Percentiles rank a stretch among this genome's conserved stretches.
Evolutionary conservation across 2,329 filamentous ascomycete genomes (phyloP).

Genomic region (Colletotrichum plurivorum): DNA sequence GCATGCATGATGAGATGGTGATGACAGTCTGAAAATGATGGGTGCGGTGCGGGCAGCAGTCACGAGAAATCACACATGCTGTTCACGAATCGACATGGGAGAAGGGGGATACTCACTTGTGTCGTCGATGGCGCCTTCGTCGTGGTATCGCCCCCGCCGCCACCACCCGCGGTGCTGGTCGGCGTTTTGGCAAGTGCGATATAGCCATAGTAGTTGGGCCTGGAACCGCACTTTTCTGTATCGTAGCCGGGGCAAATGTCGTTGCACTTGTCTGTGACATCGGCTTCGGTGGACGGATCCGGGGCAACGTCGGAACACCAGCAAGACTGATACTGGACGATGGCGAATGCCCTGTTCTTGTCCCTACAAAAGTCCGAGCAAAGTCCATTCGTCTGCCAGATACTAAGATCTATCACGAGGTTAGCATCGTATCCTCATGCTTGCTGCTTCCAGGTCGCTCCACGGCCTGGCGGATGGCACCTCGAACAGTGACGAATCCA

Average conservation of each 20-base stretch:
- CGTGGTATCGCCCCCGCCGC: constrained; percentile 38
- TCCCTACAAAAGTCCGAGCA: constrained; percentile 73
- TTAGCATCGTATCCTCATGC: background rate
- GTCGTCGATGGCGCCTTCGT: constrained; percentile 43
- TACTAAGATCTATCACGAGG: constrained; percentile 61
- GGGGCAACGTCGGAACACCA: constrained; percentile 84
- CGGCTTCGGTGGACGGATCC: constrained; percentile 51
- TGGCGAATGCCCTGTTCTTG: constrained; percentile 73
- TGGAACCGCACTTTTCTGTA: constrained; percentile 74
- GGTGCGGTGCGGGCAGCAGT: constrained; percentile 27
- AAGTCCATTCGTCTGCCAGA: constrained; percentile 78
- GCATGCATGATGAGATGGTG: constrained; percentile 22
- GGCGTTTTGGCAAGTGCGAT: constrained; percentile 67
- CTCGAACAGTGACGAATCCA: background rate
- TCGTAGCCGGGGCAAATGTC: constrained; percentile 76
- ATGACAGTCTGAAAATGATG: constrained; percentile 3
- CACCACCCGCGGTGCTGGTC: constrained; percentile 65
- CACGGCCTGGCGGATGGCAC: background rate
- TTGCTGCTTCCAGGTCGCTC: background rate
- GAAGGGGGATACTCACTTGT: constrained; percentile 30
- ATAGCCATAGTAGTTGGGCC: constrained; percentile 71
- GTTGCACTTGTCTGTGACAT: constrained; percentile 64
- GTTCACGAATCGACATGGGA: constrained; percentile 12
- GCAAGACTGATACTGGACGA: constrained; percentile 75
- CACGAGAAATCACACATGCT: constrained; percentile 38